Conservation (phyloP, 2,329 filamentous ascomycete species). For the Colletotrichum kahawae region DNA sequence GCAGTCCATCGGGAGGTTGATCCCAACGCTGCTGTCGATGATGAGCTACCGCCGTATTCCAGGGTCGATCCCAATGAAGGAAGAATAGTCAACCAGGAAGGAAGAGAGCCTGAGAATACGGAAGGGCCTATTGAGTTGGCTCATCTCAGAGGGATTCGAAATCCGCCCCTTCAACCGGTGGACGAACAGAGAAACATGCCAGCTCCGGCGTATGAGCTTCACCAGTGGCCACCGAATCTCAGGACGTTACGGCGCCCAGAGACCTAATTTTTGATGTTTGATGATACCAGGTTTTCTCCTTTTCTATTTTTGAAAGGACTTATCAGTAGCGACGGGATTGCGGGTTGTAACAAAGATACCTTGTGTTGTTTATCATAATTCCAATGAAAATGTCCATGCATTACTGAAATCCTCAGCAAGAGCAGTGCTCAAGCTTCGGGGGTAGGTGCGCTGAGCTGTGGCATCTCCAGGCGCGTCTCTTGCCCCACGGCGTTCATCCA, state of each 20-base stretch:
- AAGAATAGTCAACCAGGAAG: background rate
- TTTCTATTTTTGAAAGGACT: background rate
- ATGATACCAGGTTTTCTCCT: background rate
- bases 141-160: background rate
- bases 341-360: background rate
- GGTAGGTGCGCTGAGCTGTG: background rate
- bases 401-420: background rate
- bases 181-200: background rate
- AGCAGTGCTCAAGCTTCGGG: background rate
- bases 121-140: background rate
- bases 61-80: conserved; percentile 1
- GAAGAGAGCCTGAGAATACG: background rate
- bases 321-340: background rate
- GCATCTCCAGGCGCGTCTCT: background rate
- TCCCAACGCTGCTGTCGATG: background rate
- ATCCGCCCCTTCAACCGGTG: background rate
- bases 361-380: background rate
- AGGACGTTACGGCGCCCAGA: background rate
- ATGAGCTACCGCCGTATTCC: conserved; percentile 8
- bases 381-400: background rate
- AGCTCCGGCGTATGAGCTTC: background rate
- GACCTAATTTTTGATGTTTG: background rate
- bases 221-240: background rate
- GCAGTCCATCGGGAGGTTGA: background rate
- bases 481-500: background rate